These are phyloP conservation scores for Dioszegia crocea DNA, from an alignment of 768 basidiomycete genomes.

Conservation along the genomic window DNA sequence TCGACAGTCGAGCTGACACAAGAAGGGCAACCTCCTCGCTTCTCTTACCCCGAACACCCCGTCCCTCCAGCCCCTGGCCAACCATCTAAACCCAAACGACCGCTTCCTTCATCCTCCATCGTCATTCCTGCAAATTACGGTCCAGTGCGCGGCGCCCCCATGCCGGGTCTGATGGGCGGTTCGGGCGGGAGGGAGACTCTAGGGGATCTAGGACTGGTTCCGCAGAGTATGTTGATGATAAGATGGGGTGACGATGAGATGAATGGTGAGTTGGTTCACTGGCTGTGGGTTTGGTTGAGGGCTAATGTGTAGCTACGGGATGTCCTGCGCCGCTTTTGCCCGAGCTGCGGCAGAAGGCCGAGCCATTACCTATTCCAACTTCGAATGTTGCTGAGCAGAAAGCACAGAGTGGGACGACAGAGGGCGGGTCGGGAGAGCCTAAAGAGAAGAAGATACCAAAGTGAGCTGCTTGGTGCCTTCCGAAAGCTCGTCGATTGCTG, in stretches of 20 bases:
- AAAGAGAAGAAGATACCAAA: conserved; percentile 49
- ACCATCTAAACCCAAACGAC: conserved; percentile 14
- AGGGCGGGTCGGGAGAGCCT: conserved; percentile 3
- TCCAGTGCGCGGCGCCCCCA: conserved; percentile 18
- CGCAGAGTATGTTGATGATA: conserved; percentile 46
- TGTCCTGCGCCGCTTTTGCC: conserved; percentile 40
- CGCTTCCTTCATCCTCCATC: conserved; percentile 15
- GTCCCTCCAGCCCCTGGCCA: conserved; percentile 11
- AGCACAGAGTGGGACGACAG: neutral
- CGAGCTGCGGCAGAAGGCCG: conserved; percentile 32
- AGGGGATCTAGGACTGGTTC: conserved; percentile 43
- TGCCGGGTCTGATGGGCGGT: conserved; percentile 31
- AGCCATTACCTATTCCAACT: conserved; percentile 35
- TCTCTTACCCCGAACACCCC: conserved; percentile 43
- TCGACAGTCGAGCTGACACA: neutral
- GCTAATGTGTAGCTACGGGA: conserved; percentile 25
- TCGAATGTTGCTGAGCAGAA: conserved; percentile 9
- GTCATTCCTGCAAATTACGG: conserved; percentile 41
- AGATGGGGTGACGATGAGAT: conserved; percentile 43
- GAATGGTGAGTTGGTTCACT: conserved; percentile 38
- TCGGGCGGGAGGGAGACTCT: conserved; percentile 38
- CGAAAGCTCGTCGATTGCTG: neutral
- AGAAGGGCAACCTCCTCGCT: conserved; percentile 45
- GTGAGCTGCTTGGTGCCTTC: conserved; percentile 22
- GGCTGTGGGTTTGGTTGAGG: neutral